Base-by-base conservation (phyloP, 176 grass and related monocot species). In the Zoysia japonica region DNA sequence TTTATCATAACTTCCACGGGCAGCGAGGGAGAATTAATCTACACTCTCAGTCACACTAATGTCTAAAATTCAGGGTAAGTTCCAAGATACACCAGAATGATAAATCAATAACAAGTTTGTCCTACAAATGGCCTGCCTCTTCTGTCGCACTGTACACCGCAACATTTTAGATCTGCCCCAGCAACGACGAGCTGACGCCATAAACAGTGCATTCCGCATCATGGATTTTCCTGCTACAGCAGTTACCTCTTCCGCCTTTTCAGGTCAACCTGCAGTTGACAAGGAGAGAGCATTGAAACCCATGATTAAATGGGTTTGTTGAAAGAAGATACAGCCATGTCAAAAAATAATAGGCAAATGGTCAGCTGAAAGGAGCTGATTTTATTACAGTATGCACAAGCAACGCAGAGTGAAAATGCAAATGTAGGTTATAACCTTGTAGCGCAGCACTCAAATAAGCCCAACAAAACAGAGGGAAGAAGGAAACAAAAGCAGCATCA, bases 221-320 rank as follows among this genome's bases (percentile, higher is more conserved):
- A 56, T 61, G 73, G 56, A 82, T 48, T 72, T 57, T 79, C 57
- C 28, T 59, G 9, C 43, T 9, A 36, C 37, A 57, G n/a, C 67
- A 74, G 62, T 90, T 85, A 97, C 85, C 82, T 89, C 83, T 97
- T 97, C 70, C 82, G 74, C 79, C 84, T 89, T 65, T 97, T 97
- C 62, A 86, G 53, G 47, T 93, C 94, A 67, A 70, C 85, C 94
- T 97, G 77, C 86, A 84, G 57, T 59, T 67, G 44, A 66, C 59
- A 48, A 57, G 68, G 47, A 10, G 67, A 19, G 69, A 35, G 69
- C 81, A 4, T 75, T 0, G 57, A 42, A 67, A 11, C 9, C 65
- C 61, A 81, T 38, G 60, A 36, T 16, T 36, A 68, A 82, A 62
- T 53, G 2, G 61, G 44, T 63, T 5, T 55, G 20, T 39, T 28